Percentiles rank a stretch among this genome's conserved stretches.
These are phyloP conservation scores for Furculomyces boomerangus DNA, from an alignment of 371 early-diverging fungal genomes.

Conservation along the genomic window DNA sequence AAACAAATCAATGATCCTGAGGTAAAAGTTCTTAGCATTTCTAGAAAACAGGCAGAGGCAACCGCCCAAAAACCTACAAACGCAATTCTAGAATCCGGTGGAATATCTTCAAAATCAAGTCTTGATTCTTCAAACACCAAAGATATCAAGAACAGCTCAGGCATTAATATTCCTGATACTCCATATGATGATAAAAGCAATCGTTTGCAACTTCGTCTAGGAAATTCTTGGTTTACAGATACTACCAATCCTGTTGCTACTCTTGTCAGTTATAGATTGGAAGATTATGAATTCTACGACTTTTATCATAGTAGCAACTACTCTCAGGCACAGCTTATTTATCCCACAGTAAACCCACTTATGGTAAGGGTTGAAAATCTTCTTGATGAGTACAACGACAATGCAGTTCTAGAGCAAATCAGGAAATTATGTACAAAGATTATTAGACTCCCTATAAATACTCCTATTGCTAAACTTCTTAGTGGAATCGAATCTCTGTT, in stretches of 20 bases:
- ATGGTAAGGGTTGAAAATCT: slow-evolving; percentile 40
- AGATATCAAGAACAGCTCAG: no score
- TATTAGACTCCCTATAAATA: slow-evolving; percentile 49
- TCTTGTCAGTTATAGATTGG: no score
- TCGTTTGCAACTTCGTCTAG: no score
- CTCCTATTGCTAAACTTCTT: slow-evolving; percentile 79
- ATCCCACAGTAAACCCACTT: slow-evolving; percentile 42
- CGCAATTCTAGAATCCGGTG: no score
- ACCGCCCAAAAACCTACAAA: background rate
- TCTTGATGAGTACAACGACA: slow-evolving; percentile 75
- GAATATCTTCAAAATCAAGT: no score
- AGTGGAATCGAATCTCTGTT: slow-evolving; percentile 76
- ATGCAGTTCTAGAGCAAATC: slow-evolving; percentile 64
- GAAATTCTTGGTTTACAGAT: background rate
- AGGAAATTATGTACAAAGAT: slow-evolving; percentile 46
- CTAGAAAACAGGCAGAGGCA: background rate
- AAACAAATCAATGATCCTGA: background rate
- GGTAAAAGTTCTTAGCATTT: background rate
- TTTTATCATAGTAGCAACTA: slow-evolving; percentile 77
- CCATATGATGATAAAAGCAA: no score
- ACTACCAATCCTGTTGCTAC: background rate
- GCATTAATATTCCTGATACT: no score
- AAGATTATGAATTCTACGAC: slow-evolving; percentile 35
- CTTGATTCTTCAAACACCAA: no score
- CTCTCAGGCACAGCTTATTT: slow-evolving; percentile 44